Percentiles rank a stretch among this genome's conserved stretches.
These are phyloP conservation scores for Poa annua DNA, from an alignment of 176 grass and related monocot species.

Conservation along the genomic window DNA sequence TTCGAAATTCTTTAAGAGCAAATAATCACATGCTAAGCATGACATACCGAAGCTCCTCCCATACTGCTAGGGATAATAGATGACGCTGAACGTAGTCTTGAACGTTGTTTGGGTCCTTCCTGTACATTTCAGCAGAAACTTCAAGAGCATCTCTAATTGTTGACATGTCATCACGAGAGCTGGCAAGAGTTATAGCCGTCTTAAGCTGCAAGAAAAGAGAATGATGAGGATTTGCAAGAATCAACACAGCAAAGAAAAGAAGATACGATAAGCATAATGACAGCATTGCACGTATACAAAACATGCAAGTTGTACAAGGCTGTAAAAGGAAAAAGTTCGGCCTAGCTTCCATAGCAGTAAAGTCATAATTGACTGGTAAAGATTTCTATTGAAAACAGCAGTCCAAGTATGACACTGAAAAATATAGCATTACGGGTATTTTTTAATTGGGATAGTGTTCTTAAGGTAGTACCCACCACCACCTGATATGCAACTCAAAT, in stretches of 20 bases:
- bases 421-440: conserved; percentile 13
- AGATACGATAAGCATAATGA: conserved; percentile 23
- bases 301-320: conserved; percentile 28
- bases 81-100: conserved; percentile 96
- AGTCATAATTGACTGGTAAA: conserved; percentile 11
- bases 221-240: conserved; percentile 37
- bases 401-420: conserved; percentile 15
- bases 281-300: conserved; percentile 15
- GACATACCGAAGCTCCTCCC: conserved; percentile 94
- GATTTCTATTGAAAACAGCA: conserved; percentile 15
- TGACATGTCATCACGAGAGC: conserved; percentile 73
- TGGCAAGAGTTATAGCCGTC: conserved; percentile 84
- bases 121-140: conserved; percentile 98
- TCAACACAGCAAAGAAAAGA: not conserved
- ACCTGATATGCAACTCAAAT: conserved; percentile 2
- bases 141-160: conserved; percentile 99
- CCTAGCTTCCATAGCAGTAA: not conserved
- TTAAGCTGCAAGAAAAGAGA: conserved; percentile 68
- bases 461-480: not conserved
- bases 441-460: not conserved
- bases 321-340: conserved; percentile 13
- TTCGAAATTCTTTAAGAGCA: conserved; percentile 6
- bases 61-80: conserved; percentile 92
- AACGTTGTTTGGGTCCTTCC: conserved; percentile 98
- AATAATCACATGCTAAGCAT: conserved; percentile 26